Base-by-base conservation (phyloP, 768 basidiomycete genomes). In the Kwoniella dendrophila region DNA sequence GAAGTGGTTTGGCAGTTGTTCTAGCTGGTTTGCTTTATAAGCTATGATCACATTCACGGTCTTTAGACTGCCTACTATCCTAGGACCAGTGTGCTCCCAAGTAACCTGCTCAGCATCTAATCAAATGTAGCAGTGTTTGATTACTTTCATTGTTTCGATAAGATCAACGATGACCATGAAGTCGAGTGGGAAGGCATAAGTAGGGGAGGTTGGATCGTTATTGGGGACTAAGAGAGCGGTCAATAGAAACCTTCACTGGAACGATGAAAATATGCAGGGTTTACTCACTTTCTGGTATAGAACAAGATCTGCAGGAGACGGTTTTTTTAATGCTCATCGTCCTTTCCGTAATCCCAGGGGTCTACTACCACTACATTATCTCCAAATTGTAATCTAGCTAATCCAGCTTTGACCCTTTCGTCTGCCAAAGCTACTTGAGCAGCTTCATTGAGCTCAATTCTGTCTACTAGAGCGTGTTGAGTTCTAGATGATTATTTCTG, bases 111-210 rank as follows among this genome's bases (percentile, higher is more conserved):
- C 59, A 5, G 18, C 59, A 20, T 49, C 59, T 10, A 44, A 38
- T 30, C 24, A 33, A 8, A 44, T 43, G 20, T 41, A 33, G 18
- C 44, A 32, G 10, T 51, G 20, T 11, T 41, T 36, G 32, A 44
- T 32, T 4, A 60, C 49, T 41, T 61, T 57, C 27, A 57, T 49
- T n/a, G n/a, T n/a, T 12, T 51, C 57, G 18, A 57, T 50, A 14
- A 60, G 14, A 36, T 68, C 48, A 11, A 62, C 58, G 45, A 48
- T 49, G 38, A 52, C 33, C 43, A 50, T 47, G 34, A 62, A 47
- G 22, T 58, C 62, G 14, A 64, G 47, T 1, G 62, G 62, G 50
- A 53, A 59, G 30, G 68, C 64, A 38, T 70, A 66, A 41, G 67
- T 60, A 40, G 58, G 50, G 43, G 59, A 26, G 50, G 62, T 51